Evolutionary conservation across 306 rosid genomes (phyloP).

Genomic region (Glycine soja): DNA sequence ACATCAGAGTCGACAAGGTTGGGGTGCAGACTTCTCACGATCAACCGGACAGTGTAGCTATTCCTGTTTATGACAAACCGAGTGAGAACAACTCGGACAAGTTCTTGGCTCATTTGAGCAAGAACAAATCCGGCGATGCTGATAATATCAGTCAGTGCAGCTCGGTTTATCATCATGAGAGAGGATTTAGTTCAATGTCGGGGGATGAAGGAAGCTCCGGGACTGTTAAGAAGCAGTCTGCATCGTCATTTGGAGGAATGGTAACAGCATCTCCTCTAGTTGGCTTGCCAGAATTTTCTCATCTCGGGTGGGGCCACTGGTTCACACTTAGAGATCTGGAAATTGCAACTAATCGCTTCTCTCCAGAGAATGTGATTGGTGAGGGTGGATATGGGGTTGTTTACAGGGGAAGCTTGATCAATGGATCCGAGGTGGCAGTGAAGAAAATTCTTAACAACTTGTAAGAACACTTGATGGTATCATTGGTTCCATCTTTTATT

Average conservation of each 20-base stretch:
- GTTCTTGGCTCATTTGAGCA: constrained; percentile 70
- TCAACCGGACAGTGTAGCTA: constrained; percentile 63
- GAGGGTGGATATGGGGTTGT: constrained; percentile 99
- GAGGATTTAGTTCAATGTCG: constrained; percentile 77
- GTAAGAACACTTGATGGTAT: constrained; percentile 61
- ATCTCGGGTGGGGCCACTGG: constrained; percentile 99
- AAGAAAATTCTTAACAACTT: constrained; percentile 88
- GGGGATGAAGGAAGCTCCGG: constrained; percentile 90
- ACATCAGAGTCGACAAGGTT: constrained; percentile 81
- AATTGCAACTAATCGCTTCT: constrained; percentile 77
- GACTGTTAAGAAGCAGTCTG: constrained; percentile 63
- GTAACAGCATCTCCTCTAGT: constrained; percentile 84
- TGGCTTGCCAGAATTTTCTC: constrained; percentile 92
- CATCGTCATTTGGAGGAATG: constrained; percentile 62
- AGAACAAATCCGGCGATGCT: constrained; percentile 73
- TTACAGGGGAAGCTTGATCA: constrained; percentile 81
- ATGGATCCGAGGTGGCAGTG: constrained; percentile 97
- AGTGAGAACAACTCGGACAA: constrained; percentile 77
- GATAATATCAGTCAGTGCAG: constrained; percentile 86
- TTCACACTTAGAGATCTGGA: constrained; percentile 95
- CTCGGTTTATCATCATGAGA: constrained; percentile 79
- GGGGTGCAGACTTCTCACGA: constrained; percentile 66
- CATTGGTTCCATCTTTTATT: constrained; percentile 18
- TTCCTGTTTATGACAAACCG: constrained; percentile 61
- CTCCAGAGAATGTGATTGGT: constrained; percentile 80